Evolutionary conservation across 2,329 filamentous ascomycete species (phyloP).

Genomic region (Xylaria sp.): DNA sequence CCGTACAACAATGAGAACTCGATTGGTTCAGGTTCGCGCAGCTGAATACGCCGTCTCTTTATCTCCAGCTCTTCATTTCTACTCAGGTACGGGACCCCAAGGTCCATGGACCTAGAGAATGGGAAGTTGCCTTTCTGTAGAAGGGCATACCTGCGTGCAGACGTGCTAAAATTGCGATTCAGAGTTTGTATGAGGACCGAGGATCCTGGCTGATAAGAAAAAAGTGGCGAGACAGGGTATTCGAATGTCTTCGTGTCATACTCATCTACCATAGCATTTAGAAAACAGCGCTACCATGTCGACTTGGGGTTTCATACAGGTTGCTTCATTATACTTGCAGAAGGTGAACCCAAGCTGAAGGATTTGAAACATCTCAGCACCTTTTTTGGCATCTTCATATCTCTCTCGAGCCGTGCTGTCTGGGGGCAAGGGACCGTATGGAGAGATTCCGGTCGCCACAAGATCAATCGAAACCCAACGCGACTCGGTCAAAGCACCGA

Average conservation of each 20-base stretch:
- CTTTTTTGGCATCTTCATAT: conserved; percentile 47
- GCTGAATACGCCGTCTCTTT: not conserved
- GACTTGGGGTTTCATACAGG: conserved; percentile 21
- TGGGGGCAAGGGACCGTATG: not conserved
- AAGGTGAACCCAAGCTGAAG: conserved; percentile 54
- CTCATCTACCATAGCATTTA: conserved; percentile 29
- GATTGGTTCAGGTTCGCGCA: not conserved
- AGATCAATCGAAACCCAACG: conserved; percentile 51
- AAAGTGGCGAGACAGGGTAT: conserved; percentile 47
- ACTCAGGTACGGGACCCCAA: conserved; percentile 50
- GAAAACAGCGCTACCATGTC: not conserved
- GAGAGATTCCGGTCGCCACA: conserved; percentile 52
- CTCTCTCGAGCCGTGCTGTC: conserved; percentile 31
- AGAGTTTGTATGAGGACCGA: conserved; percentile 44
- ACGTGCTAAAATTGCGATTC: conserved; percentile 28
- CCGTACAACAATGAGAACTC: not conserved
- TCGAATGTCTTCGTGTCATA: conserved; percentile 48
- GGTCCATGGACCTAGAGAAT: conserved; percentile 41
- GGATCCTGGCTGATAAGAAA: conserved; percentile 34
- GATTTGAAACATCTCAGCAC: conserved; percentile 48
- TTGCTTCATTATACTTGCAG: conserved; percentile 35
- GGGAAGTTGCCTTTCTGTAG: conserved; percentile 45
- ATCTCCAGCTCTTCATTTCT: conserved; percentile 37
- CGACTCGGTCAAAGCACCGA: conserved; percentile 41
- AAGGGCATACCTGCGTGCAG: conserved; percentile 47